These are phyloP conservation scores for Phyllosticta capitalensis DNA, from an alignment of 2,329 filamentous ascomycete species.

Conservation along the genomic window DNA sequence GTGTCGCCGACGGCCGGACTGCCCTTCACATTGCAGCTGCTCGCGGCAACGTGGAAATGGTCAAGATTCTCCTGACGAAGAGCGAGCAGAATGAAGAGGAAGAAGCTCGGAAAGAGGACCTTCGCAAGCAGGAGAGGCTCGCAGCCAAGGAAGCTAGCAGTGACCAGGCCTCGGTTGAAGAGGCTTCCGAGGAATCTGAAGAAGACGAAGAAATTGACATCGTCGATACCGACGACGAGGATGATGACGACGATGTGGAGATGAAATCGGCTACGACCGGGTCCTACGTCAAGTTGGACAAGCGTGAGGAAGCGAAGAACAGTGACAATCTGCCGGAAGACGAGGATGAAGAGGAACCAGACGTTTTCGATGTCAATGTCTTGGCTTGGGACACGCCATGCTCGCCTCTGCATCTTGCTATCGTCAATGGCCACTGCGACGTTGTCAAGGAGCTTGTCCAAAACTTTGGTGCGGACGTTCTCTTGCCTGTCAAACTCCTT, in stretches of 20 bases:
- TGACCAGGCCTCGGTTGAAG: neutral
- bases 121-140: constrained; percentile 31
- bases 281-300: constrained; percentile 62
- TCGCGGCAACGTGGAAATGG: constrained; percentile 58
- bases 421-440: constrained; percentile 60
- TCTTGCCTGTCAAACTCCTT: constrained; percentile 63
- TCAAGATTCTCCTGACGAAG: constrained; percentile 62
- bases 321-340: constrained; percentile 39
- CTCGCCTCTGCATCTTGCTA: constrained; percentile 70
- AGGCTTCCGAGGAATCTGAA: constrained; percentile 27
- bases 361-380: constrained; percentile 70
- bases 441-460: constrained; percentile 58
- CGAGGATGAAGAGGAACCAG: constrained; percentile 57
- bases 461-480: constrained; percentile 66
- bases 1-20: constrained; percentile 70
- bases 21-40: constrained; percentile 74
- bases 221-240: constrained; percentile 43
- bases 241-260: constrained; percentile 29
- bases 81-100: constrained; percentile 65
- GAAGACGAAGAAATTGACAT: constrained; percentile 41
- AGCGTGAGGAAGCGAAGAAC: constrained; percentile 33
- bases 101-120: constrained; percentile 49
- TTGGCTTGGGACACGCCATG: constrained; percentile 70
- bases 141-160: constrained; percentile 6
- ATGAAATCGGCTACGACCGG: constrained; percentile 43